Percentiles rank a stretch among this genome's conserved stretches.
phyloP scores from a whole-genome alignment of 129 eudicot species.

The Flaveria trinervia region DNA sequence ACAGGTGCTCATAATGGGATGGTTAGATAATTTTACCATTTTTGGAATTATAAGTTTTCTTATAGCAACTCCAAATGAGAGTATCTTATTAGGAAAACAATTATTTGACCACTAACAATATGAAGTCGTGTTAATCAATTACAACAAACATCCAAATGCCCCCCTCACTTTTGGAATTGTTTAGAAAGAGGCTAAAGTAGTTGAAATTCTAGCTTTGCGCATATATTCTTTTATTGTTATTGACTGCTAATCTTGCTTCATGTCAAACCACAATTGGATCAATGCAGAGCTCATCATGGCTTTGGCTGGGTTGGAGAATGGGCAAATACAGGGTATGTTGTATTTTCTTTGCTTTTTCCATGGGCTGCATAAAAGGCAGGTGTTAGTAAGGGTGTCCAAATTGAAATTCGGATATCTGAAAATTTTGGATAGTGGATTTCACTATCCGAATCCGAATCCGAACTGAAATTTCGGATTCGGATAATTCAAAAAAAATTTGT shows the following conservation, averaged over 20 bases:
- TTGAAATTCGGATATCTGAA: too few relatives aligned
- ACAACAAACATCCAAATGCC: background rate
- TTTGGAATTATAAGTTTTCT: background rate
- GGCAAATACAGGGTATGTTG: conserved; percentile 93
- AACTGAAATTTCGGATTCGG: too few relatives aligned
- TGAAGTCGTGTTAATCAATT: background rate
- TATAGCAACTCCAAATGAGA: background rate
- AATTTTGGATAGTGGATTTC: too few relatives aligned
- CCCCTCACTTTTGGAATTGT: conserved; percentile 7
- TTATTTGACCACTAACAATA: background rate
- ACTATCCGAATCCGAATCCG: too few relatives aligned
- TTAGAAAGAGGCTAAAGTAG: background rate
- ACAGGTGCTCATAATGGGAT: background rate
- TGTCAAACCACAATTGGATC: conserved; percentile 1
- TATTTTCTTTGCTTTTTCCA: background rate
- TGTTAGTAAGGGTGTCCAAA: too few relatives aligned
- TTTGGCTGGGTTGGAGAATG: conserved; percentile 99
- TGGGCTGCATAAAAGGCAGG: background rate
- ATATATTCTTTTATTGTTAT: background rate
- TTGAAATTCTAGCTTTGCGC: conserved; percentile 11
- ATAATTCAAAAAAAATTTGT: too few relatives aligned
- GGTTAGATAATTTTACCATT: background rate
- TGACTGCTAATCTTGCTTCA: conserved; percentile 25
- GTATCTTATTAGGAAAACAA: background rate
- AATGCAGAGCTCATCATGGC: conserved; percentile 95